Evolutionary conservation across 129 eudicot species (phyloP), one percentile per base, ranked within the genome.

Genomic region (Centaurea solstitialis): DNA sequence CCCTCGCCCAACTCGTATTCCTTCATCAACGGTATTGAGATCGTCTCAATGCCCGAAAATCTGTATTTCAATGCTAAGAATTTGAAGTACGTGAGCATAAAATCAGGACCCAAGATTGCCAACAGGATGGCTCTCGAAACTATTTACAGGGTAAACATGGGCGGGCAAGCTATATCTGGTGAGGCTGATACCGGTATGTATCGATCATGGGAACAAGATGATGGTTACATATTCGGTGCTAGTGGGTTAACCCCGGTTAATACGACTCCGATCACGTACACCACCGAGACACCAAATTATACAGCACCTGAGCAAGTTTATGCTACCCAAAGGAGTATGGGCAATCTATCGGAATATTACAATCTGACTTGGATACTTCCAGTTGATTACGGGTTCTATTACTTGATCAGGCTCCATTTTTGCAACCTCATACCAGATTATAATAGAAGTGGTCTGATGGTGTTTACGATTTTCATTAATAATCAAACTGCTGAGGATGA

Each of bases 361-460:
- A 89, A 86, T 45, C 81, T 89, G 6, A 86, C 93, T 5, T 89
- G 97, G 97, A 57, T 59, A 9, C 86, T 91, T 37, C 43, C 79
- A 0, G 86, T 91, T 45, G 97, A 91, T 82, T 78, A 85, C 0
- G 84, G 87, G 22, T 91, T 83, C 76, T 68, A 81, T 5, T 91
- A 91, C 79, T 47, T 76, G 45, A 30, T 87, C 86, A 84, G 97
- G 82, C 74, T 91, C 30, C 92, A 91, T 82, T 89, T 91, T 74
- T 91, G 97, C 75, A 92, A 24, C 73, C 87, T 64, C 82, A 67
- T 71, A 39, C 17, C 67, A 72, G 6, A 40, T 9, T 45, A 67
- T 9, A 33, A 79, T 0, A 77, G 6, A 75, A 21, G 4, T 17
- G 43, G 68, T 67, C 69, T 83, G 23, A 76, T 79, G 88, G 79